phyloP scores from a whole-genome alignment of 1,139 yeast species.

The Lodderomyces oxycetoniae region DNA sequence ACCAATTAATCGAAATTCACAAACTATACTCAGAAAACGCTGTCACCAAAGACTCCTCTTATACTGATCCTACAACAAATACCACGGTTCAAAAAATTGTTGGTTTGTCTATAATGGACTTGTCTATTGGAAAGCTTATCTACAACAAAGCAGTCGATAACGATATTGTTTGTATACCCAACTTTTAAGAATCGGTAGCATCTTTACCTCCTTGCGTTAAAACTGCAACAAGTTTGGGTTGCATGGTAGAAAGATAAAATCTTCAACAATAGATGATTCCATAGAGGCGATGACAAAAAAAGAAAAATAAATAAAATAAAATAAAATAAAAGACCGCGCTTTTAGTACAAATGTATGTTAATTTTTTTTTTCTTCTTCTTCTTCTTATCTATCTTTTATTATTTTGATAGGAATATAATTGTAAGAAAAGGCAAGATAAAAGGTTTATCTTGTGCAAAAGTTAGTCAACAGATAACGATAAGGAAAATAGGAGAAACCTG shows the following conservation, averaged over 20 bases:
- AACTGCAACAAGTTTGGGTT: too few species aligned
- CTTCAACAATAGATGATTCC: too few species aligned
- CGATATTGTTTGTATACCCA: slow-evolving; percentile 10
- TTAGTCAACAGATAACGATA: too few species aligned
- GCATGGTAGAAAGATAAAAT: too few species aligned
- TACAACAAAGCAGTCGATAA: slow-evolving; percentile 14
- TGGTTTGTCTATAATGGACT: slow-evolving; percentile 61
- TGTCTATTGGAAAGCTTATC: slow-evolving; percentile 38
- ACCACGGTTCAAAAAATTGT: slow-evolving; percentile 50
- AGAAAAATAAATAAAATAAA: too few species aligned
- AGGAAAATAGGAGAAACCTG: too few species aligned
- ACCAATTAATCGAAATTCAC: slow-evolving; percentile 43
- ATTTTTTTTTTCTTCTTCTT: neutral
- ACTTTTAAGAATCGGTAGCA: slow-evolving; percentile 10
- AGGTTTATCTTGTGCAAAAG: too few species aligned
- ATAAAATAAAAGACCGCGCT: neutral
- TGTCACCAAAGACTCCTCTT: slow-evolving; percentile 8
- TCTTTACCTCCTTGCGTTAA: neutral
- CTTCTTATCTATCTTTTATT: neutral
- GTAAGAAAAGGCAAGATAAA: too few species aligned
- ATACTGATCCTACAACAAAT: slow-evolving; percentile 15
- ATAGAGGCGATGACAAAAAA: neutral
- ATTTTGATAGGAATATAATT: neutral
- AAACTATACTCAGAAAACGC: slow-evolving; percentile 21
- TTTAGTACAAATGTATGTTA: neutral